Evolutionary conservation across 768 basidiomycete genomes (phyloP).

Genomic region (Termitomyces sp.): DNA sequence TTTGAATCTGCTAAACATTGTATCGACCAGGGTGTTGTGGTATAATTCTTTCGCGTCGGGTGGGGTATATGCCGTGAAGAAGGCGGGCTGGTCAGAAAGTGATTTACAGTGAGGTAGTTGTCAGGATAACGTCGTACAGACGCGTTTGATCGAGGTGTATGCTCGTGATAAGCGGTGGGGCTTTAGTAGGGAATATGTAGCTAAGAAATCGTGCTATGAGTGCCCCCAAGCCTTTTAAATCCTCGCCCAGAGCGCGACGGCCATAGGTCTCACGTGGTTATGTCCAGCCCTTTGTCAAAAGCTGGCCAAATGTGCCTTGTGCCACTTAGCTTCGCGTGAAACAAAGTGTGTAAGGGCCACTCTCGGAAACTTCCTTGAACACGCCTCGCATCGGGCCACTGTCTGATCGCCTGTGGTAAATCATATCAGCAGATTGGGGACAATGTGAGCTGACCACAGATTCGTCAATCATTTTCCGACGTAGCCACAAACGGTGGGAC

Average conservation of each 20-base stretch:
- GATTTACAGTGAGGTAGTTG: background rate
- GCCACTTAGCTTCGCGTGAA: background rate
- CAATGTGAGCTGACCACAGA: background rate
- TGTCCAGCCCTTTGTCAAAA: constrained; percentile 7
- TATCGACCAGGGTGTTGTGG: background rate
- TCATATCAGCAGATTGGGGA: background rate
- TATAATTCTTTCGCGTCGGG: background rate
- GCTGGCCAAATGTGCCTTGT: background rate
- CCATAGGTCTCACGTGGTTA: constrained; percentile 4
- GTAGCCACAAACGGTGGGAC: background rate
- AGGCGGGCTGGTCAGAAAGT: background rate
- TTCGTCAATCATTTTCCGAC: background rate
- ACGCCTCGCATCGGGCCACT: background rate
- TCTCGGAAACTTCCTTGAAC: constrained; percentile 8
- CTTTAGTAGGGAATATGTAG: background rate
- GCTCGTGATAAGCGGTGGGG: background rate
- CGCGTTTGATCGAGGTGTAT: background rate
- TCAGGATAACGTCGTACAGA: background rate
- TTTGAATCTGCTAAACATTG: background rate
- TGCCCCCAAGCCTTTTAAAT: background rate
- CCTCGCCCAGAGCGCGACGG: constrained; percentile 3
- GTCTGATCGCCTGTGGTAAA: background rate
- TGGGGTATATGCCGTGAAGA: background rate
- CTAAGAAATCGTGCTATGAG: background rate
- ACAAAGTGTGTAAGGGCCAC: constrained; percentile 2